phyloP scores from a whole-genome alignment of 2,329 filamentous ascomycete genomes.

The Chaetomium olivaceum region DNA sequence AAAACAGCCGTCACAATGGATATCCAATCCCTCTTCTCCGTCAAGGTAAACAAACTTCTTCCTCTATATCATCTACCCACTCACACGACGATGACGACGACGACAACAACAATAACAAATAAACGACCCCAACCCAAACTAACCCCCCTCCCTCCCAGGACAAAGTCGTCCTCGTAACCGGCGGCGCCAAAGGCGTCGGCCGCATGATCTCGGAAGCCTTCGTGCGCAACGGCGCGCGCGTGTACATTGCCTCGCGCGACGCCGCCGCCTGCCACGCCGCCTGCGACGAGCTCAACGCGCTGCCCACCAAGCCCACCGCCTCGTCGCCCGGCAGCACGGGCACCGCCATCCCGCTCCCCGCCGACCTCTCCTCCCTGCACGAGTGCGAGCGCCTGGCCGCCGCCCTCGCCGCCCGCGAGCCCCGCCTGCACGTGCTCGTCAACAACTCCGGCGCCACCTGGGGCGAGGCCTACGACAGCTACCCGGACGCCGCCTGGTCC shows the following conservation, averaged over 20 bases:
- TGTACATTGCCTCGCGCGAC: constrained; percentile 68
- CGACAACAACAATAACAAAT: no score
- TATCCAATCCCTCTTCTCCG: constrained; percentile 55
- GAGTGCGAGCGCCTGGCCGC: constrained; percentile 56
- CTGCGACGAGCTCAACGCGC: constrained; percentile 56
- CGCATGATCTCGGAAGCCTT: constrained; percentile 69
- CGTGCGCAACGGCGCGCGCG: constrained; percentile 62
- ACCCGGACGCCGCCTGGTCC: constrained; percentile 60
- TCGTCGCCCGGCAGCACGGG: constrained; percentile 44
- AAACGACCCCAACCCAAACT: neutral
- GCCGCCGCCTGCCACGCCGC: constrained; percentile 57
- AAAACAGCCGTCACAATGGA: constrained; percentile 48
- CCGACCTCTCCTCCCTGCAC: constrained; percentile 62
- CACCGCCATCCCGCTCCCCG: constrained; percentile 57
- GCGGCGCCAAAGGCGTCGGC: constrained; percentile 63
- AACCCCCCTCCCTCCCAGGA: constrained; percentile 38
- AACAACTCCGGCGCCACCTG: constrained; percentile 68
- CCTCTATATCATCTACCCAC: neutral
- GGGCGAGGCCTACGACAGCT: constrained; percentile 60
- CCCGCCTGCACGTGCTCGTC: constrained; percentile 54
- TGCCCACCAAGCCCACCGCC: constrained; percentile 39
- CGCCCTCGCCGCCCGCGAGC: constrained; percentile 52
- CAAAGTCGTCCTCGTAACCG: constrained; percentile 61
- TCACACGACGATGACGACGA: no score
- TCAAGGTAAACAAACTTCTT: constrained; percentile 49